A percentile compares a stretch with the other conserved stretches of the same genome.
These are phyloP conservation scores for Aspergillus sp. DNA, from an alignment of 2,329 filamentous ascomycete genomes.

Conservation along the genomic window DNA sequence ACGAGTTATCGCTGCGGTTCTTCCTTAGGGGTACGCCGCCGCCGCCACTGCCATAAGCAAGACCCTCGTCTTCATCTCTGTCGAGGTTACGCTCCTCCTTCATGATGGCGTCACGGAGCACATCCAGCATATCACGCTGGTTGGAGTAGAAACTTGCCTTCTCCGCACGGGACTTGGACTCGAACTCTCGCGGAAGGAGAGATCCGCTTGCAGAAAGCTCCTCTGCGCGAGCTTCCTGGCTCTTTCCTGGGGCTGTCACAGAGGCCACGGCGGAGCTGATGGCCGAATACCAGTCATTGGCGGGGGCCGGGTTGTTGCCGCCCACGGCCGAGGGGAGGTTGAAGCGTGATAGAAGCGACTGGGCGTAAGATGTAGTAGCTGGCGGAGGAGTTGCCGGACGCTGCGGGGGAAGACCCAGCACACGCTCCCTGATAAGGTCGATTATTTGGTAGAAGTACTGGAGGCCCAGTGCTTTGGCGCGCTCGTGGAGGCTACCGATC, in stretches of 20 bases:
- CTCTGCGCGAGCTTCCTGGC: slow-evolving; percentile 42
- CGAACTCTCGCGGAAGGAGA: slow-evolving; percentile 70
- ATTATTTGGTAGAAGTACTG: slow-evolving; percentile 71
- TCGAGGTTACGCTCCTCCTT: slow-evolving; percentile 68
- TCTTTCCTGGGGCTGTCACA: slow-evolving; percentile 48
- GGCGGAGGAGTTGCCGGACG: slow-evolving; percentile 50
- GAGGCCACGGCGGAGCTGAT: slow-evolving; percentile 72
- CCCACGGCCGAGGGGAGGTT: slow-evolving; percentile 67
- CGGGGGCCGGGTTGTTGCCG: slow-evolving; percentile 51
- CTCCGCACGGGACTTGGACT: slow-evolving; percentile 60
- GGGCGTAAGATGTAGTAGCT: slow-evolving; percentile 63
- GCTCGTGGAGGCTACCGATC: slow-evolving; percentile 78
- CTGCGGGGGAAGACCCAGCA: slow-evolving; percentile 73
- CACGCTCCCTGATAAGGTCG: slow-evolving; percentile 69
- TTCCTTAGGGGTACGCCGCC: slow-evolving; percentile 59
- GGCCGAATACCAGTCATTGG: slow-evolving; percentile 73
- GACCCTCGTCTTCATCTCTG: slow-evolving; percentile 34
- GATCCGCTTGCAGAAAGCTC: slow-evolving; percentile 59
- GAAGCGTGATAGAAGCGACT: slow-evolving; percentile 80
- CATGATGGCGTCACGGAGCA: slow-evolving; percentile 75
- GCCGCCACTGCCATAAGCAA: slow-evolving; percentile 37
- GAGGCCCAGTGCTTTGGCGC: slow-evolving; percentile 72
- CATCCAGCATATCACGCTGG: slow-evolving; percentile 74
- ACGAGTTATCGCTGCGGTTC: slow-evolving; percentile 82
- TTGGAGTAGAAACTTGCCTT: slow-evolving; percentile 71